Base-by-base conservation (phyloP, 495 filamentous ascomycete genomes). In the Baudoinia panamericana region DNA sequence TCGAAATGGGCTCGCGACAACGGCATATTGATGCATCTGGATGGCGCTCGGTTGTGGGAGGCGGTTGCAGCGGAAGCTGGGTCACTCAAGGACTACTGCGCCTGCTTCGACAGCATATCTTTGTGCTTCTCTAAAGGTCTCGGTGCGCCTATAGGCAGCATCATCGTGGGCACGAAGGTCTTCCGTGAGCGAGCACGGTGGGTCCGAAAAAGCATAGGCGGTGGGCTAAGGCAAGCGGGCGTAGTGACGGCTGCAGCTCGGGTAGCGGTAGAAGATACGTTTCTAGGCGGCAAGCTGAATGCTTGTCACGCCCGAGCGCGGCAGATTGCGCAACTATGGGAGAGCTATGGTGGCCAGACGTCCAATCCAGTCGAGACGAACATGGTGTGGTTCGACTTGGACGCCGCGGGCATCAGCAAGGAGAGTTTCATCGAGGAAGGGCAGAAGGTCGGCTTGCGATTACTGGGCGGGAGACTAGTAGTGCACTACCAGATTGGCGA, bases 61-160 rank as follows among this genome's bases (percentile, higher is more conserved):
- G 62, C 61, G 6, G 59, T 61, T 20, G 62, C 53, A 1, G 55
- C 61, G 2, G 61, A 57, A 2, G 57, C 55, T 7, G 60, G 61
- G 2, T 46, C 36, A 26, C 56, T 96, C 20, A 43, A 67, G 3
- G 82, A 85, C 2, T 93, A 76, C 48, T 65, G 77, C 8, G 66
- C 56, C 13, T 67, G 76, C 36, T 84, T 90, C 49, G 88, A 96
- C 52, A 86, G 76, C 34, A 65, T 90, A 1, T 80, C 69, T 40
- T 64, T 94, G 9, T 93, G 85, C 58, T 88, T 96, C 53, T 80
- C 75, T 19, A 96, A 96, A 61, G 82, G 84, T 0, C 65, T 96
- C 0, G 88, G 88, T 0, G 88, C 88, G 0, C 88, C 88, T 0
- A 76, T 93, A 34, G 88, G 88, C 1, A 81, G 75, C 40, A 75